Percentiles rank a stretch among this genome's conserved stretches.
Conservation (phyloP, 2,329 filamentous ascomycete genomes). For the Phialophora expanda region DNA sequence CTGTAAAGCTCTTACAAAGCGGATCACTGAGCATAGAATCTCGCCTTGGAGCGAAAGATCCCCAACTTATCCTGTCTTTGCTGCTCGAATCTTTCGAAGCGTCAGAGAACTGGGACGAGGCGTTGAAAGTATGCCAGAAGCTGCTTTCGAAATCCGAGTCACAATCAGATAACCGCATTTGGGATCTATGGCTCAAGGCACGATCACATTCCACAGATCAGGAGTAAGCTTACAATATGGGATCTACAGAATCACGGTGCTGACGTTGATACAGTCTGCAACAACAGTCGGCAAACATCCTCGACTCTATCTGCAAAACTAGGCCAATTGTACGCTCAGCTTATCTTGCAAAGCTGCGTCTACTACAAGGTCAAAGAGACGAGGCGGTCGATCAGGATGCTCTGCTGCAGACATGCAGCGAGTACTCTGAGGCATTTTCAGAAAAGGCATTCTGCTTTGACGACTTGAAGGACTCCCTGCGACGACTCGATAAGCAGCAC, state of each 20-base stretch:
- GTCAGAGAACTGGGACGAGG: conserved; percentile 48
- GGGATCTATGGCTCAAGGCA: conserved; percentile 50
- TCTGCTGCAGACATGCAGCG: conserved; percentile 47
- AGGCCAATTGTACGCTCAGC: conserved; percentile 27
- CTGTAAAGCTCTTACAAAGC: conserved; percentile 51
- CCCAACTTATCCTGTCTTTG: conserved; percentile 49
- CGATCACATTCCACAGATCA: conserved; percentile 38
- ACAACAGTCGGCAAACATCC: conserved; percentile 17
- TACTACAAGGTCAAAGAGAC: conserved; percentile 41
- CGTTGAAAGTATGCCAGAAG: conserved; percentile 45
- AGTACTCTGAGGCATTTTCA: conserved; percentile 50
- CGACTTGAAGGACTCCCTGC: conserved; percentile 45
- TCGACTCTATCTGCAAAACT: conserved; percentile 22
- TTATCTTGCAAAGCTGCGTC: conserved; percentile 29
- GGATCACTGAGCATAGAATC: conserved; percentile 51
- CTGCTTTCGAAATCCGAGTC: conserved; percentile 47
- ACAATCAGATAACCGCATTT: conserved; percentile 54
- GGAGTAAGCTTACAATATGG: conserved; percentile 25
- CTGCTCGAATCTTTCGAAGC: conserved; percentile 46
- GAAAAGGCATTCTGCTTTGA: conserved; percentile 54
- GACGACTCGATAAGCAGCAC: conserved; percentile 27
- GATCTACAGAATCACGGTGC: background rate
- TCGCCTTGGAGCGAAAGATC: conserved; percentile 51
- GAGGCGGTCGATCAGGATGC: conserved; percentile 42
- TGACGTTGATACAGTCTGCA: conserved; percentile 14